phyloP scores from a whole-genome alignment of 1,284 basidiomycete genomes.

The Cryptococcus jaspeensis region DNA sequence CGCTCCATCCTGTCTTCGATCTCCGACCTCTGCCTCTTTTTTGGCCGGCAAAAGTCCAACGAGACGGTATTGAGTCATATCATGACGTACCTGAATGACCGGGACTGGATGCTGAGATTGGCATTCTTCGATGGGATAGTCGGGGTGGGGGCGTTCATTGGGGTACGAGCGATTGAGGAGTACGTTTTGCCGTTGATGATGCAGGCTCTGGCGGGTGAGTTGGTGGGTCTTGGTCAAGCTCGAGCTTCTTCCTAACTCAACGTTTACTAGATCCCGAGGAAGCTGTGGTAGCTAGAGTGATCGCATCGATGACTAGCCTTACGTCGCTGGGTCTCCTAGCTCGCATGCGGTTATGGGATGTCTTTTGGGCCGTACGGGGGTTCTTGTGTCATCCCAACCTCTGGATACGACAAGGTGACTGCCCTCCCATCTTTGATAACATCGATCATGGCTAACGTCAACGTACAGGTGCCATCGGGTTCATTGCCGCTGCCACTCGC shows the following conservation, averaged over 20 bases:
- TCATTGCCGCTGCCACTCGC: slow-evolving; percentile 79
- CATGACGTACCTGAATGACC: slow-evolving; percentile 96
- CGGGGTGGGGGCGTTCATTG: slow-evolving; percentile 88
- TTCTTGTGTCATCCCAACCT: slow-evolving; percentile 93
- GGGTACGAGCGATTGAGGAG: slow-evolving; percentile 68
- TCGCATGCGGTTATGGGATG: slow-evolving; percentile 90
- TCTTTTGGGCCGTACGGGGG: slow-evolving; percentile 79
- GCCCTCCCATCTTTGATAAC: background rate
- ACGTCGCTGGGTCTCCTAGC: slow-evolving; percentile 83
- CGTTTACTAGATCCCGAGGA: slow-evolving; percentile 81
- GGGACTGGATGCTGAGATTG: slow-evolving; percentile 85
- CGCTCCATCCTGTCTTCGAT: slow-evolving; percentile 67
- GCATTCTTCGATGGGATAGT: slow-evolving; percentile 96
- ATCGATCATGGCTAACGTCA: slow-evolving; percentile 1
- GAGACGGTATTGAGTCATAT: slow-evolving; percentile 94
- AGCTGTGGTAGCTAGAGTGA: slow-evolving; percentile 82
- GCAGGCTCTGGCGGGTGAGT: slow-evolving; percentile 80
- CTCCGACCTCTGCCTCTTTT: slow-evolving; percentile 84
- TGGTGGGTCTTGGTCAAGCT: background rate
- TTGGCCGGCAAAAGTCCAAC: slow-evolving; percentile 88
- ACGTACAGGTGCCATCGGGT: slow-evolving; percentile 70
- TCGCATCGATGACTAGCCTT: slow-evolving; percentile 78
- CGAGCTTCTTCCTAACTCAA: background rate
- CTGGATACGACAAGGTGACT: slow-evolving; percentile 88
- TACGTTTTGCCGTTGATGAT: slow-evolving; percentile 92